Percentiles rank a stretch among this genome's conserved stretches.
These are phyloP conservation scores for Trichomonas gallinae DNA, from an alignment of 208 protist genomes.

Conservation along the genomic window DNA sequence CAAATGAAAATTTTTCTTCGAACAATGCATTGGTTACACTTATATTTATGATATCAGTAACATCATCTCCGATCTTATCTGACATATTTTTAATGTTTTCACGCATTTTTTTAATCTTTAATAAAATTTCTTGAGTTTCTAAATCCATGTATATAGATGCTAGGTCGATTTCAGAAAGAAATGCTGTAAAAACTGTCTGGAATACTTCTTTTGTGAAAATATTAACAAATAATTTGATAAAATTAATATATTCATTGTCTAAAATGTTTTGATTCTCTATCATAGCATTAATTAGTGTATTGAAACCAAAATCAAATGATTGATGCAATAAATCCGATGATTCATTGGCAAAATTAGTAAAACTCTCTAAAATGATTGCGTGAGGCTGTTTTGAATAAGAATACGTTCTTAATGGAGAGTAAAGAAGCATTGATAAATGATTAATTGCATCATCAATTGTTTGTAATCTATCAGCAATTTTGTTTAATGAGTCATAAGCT, in stretches of 20 bases:
- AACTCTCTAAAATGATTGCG: not conserved
- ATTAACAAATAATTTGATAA: not conserved
- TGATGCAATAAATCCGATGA: not conserved
- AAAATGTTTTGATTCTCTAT: not conserved
- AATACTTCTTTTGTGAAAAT: not conserved
- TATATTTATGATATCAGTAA: not conserved
- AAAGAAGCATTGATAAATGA: not conserved
- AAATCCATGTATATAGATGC: not conserved
- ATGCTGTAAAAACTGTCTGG: not conserved
- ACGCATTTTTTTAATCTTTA: not conserved
- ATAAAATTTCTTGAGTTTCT: not conserved
- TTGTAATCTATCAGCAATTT: not conserved
- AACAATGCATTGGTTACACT: not conserved
- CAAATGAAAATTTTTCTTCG: not conserved
- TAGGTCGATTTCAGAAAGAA: not conserved
- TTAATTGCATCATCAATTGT: not conserved
- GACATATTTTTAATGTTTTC: not conserved
- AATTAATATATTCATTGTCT: not conserved
- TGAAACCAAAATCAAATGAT: not conserved
- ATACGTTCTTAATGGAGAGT: not conserved
- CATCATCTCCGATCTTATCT: not conserved
- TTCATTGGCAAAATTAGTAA: not conserved
- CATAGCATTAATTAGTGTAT: not conserved
- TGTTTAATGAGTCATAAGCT: not conserved
- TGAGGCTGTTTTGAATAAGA: not conserved